Conservation (phyloP, 2,329 filamentous ascomycete species). For the Fusarium sp. region DNA sequence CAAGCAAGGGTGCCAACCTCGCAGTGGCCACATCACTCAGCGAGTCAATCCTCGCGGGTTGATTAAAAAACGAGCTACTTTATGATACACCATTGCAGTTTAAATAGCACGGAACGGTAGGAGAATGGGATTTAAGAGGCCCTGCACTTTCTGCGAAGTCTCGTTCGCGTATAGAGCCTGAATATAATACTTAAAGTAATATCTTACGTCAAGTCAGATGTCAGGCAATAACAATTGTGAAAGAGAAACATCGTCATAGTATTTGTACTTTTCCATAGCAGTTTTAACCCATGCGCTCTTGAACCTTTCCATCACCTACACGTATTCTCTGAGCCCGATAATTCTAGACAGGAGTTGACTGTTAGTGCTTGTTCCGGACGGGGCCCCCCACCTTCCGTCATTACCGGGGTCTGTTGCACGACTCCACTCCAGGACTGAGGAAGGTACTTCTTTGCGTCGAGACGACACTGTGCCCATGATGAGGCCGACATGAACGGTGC, state of each 20-base stretch:
- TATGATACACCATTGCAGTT: neutral
- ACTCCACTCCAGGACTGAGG: neutral
- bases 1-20: conserved; percentile 53
- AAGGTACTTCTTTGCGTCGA: neutral
- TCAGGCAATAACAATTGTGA: neutral
- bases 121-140: neutral
- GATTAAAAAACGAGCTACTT: neutral
- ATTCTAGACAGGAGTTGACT: neutral
- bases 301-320: neutral
- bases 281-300: neutral
- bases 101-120: neutral
- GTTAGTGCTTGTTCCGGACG: neutral
- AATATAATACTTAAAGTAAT: neutral
- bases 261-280: neutral
- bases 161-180: neutral
- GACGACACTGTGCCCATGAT: conserved; percentile 9
- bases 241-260: neutral
- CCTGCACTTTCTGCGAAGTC: neutral
- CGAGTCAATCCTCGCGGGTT: conserved; percentile 49
- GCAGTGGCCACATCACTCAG: conserved; percentile 50
- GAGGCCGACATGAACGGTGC: neutral
- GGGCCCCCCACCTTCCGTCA: neutral
- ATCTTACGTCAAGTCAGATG: neutral
- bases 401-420: neutral
- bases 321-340: neutral